Evolutionary conservation across 192 early-diverging fungal species (phyloP).

Genomic region (Mortierella hygrophila): DNA sequence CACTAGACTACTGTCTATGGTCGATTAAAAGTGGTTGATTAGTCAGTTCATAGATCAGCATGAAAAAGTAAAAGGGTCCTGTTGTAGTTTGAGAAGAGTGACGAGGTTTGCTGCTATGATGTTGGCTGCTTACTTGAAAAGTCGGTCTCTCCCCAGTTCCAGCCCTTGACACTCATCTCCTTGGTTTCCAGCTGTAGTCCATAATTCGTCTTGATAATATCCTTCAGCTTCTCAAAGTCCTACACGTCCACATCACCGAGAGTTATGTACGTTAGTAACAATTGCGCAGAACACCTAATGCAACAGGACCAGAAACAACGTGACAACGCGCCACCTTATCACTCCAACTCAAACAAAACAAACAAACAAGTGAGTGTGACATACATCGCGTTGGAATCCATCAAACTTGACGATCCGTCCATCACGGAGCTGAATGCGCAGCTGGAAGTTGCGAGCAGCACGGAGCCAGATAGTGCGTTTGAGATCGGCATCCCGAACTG

Average conservation of each 20-base stretch:
- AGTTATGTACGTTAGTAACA: not conserved
- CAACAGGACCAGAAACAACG: not conserved
- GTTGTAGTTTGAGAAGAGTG: not conserved
- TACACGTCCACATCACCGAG: slow-evolving; percentile 41
- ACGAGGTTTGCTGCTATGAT: not conserved
- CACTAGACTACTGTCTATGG: slow-evolving; percentile 67
- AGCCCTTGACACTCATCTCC: slow-evolving; percentile 91
- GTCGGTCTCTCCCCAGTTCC: slow-evolving; percentile 97
- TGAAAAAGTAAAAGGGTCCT: not conserved
- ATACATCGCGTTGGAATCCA: slow-evolving; percentile 85
- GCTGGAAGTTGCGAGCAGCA: slow-evolving; percentile 87
- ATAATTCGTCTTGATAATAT: slow-evolving; percentile 79
- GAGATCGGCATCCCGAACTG: slow-evolving; percentile 75
- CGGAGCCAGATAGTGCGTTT: slow-evolving; percentile 83
- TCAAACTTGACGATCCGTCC: slow-evolving; percentile 88
- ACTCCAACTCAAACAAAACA: not conserved
- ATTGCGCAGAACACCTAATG: not conserved
- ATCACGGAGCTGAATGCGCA: slow-evolving; percentile 82
- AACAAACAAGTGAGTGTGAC: not conserved
- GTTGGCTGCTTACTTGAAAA: slow-evolving; percentile 72
- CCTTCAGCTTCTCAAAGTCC: slow-evolving; percentile 86
- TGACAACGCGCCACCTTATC: slow-evolving; percentile 1
- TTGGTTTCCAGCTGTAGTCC: slow-evolving; percentile 80
- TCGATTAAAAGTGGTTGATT: not conserved
- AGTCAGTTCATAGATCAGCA: not conserved